phyloP scores from a whole-genome alignment of 768 basidiomycete species.

The Dioszegia crocea region DNA sequence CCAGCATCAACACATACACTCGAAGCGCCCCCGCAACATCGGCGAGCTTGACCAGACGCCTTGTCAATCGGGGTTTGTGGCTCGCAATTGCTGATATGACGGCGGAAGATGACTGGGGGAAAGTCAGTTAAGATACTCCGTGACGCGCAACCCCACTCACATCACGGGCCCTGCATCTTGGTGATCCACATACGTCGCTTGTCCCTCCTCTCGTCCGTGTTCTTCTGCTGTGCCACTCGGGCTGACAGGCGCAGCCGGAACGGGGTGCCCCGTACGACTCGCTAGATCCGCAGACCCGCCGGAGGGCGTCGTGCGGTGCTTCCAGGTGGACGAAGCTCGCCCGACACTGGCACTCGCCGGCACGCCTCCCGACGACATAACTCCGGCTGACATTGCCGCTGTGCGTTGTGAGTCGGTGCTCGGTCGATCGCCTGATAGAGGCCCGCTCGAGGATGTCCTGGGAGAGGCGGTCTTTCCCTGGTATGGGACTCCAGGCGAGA shows the following conservation, averaged over 20 bases:
- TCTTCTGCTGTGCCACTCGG: background rate
- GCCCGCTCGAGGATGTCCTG: background rate
- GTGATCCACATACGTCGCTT: constrained; percentile 26
- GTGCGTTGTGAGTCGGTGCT: background rate
- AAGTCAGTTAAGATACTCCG: background rate
- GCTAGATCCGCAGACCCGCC: too few relatives aligned
- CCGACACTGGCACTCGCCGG: background rate
- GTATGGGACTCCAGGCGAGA: background rate
- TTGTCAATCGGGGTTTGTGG: constrained; percentile 27
- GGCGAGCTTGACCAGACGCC: too few relatives aligned
- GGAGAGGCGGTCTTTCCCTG: background rate
- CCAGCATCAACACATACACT: background rate
- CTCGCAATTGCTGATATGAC: constrained; percentile 32
- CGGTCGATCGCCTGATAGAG: background rate
- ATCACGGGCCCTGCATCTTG: constrained; percentile 31
- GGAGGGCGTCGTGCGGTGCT: background rate
- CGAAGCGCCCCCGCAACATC: background rate
- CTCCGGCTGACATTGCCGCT: background rate
- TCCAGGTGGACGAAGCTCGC: background rate
- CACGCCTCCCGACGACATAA: background rate
- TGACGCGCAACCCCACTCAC: constrained; percentile 13
- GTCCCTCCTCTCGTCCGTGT: background rate
- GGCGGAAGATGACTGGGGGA: constrained; percentile 29
- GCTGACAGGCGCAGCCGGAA: background rate
- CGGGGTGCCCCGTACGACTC: too few relatives aligned